Evolutionary conservation across 768 basidiomycete species (phyloP).

Genomic region (Daedaleopsis sinensis): DNA sequence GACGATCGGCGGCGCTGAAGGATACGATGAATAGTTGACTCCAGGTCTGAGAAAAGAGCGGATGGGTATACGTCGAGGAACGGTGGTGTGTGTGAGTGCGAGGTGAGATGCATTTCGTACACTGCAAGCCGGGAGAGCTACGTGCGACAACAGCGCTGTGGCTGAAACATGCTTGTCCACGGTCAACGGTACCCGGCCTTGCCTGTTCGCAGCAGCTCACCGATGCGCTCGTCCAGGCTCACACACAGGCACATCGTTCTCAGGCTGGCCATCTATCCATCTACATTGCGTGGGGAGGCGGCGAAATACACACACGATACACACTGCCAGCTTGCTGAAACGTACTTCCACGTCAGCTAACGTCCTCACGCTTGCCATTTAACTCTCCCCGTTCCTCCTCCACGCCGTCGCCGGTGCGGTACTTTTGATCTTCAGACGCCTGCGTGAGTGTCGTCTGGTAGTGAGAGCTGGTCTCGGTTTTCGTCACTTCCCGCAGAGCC

Average conservation of each 20-base stretch:
- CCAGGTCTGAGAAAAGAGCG: slow-evolving; percentile 13
- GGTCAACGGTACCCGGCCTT: slow-evolving; percentile 7
- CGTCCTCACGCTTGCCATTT: slow-evolving; percentile 8
- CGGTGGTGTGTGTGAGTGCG: slow-evolving; percentile 6
- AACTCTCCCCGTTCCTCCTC: slow-evolving; percentile 31
- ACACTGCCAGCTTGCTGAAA: slow-evolving; percentile 13
- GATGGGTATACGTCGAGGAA: not conserved
- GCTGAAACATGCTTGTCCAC: slow-evolving; percentile 12
- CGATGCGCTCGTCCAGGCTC: not conserved
- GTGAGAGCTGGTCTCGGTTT: slow-evolving; percentile 93
- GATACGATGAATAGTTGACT: not conserved
- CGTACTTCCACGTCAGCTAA: slow-evolving; percentile 18
- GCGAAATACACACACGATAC: slow-evolving; percentile 11
- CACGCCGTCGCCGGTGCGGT: slow-evolving; percentile 54
- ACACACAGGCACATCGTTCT: slow-evolving; percentile 4
- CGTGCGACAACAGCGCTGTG: slow-evolving; percentile 20
- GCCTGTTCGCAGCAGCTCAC: slow-evolving; percentile 8
- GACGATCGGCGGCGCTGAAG: slow-evolving; percentile 6
- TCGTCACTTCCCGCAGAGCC: slow-evolving; percentile 94
- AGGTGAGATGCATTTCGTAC: slow-evolving; percentile 5
- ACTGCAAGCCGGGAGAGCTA: not conserved
- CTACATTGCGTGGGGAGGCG: slow-evolving; percentile 7
- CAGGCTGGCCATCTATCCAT: slow-evolving; percentile 10
- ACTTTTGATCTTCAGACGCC: slow-evolving; percentile 82
- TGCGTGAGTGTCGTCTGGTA: slow-evolving; percentile 81